Conservation (phyloP, 176 grass and related monocot genomes). For the Oryza nivara region DNA sequence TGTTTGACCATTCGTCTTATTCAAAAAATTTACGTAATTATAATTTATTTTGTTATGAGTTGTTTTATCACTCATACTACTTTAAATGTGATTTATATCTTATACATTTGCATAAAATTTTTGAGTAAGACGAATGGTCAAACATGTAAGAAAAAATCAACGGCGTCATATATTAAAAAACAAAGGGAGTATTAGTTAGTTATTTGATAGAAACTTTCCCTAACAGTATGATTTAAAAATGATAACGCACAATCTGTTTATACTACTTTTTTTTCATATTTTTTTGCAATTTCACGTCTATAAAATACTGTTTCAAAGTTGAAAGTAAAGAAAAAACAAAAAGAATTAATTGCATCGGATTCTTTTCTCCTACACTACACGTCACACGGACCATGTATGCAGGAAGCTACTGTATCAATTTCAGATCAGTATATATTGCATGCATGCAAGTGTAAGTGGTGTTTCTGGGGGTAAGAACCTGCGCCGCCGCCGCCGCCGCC, state of each 20-base stretch:
- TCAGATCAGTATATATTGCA: no score
- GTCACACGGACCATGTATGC: background rate
- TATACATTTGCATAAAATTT: no score
- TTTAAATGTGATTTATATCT: no score
- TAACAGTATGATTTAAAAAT: background rate
- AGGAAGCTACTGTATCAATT: background rate
- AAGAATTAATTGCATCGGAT: background rate
- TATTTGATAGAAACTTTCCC: background rate
- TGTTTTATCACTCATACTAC: no score
- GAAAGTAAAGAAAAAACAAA: background rate
- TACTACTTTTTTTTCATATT: background rate
- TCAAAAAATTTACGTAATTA: no score
- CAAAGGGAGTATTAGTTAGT: background rate
- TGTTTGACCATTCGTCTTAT: no score
- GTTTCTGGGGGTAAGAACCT: slow-evolving; percentile 20
- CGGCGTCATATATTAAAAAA: no score
- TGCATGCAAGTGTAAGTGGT: background rate
- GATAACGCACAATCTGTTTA: background rate
- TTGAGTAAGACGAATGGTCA: no score
- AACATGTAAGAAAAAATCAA: no score
- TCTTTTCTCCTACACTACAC: background rate
- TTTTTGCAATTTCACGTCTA: background rate
- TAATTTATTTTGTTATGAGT: no score
- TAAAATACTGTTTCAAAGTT: background rate
- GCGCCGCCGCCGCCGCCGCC: no score